Evolutionary conservation across 164 flowering plant species (phyloP).

Genomic region (Litsea cubeba): DNA sequence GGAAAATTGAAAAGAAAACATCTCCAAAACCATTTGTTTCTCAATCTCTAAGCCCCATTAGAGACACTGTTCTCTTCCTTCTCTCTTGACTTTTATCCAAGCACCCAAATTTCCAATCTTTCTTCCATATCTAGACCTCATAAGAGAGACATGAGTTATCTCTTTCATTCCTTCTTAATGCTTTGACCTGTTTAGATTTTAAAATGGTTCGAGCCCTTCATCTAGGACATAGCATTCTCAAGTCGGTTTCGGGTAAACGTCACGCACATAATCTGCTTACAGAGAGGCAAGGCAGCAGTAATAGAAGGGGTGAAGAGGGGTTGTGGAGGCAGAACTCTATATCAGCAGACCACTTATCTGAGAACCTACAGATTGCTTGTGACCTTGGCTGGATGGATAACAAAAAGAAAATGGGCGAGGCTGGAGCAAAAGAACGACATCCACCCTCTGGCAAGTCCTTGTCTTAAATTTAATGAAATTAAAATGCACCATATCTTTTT

Average conservation of each 20-base stretch:
- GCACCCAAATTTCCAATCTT: no score
- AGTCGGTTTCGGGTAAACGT: neutral
- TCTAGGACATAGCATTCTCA: conserved; percentile 11
- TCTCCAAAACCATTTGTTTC: neutral
- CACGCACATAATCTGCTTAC: neutral
- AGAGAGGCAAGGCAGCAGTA: conserved; percentile 7
- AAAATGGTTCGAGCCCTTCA: conserved; percentile 39
- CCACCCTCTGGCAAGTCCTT: conserved; percentile 24
- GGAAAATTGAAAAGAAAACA: neutral
- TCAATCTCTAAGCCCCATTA: conserved; percentile 6
- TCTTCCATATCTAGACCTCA: neutral
- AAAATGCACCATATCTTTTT: neutral
- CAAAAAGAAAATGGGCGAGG: conserved; percentile 14
- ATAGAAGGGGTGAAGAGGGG: conserved; percentile 18
- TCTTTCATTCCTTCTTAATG: neutral
- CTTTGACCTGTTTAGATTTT: neutral
- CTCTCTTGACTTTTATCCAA: neutral
- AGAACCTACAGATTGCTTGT: conserved; percentile 17
- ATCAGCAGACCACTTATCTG: conserved; percentile 6
- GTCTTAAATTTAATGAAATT: neutral
- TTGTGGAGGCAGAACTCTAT: neutral
- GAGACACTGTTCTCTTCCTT: conserved; percentile 6
- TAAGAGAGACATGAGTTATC: conserved; percentile 7
- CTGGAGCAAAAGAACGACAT: conserved; percentile 9
- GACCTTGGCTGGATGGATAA: conserved; percentile 16